Percentiles rank a stretch among this genome's conserved stretches.
Conservation (phyloP, 2,329 filamentous ascomycete genomes). For the Aspergillus versicolor region DNA sequence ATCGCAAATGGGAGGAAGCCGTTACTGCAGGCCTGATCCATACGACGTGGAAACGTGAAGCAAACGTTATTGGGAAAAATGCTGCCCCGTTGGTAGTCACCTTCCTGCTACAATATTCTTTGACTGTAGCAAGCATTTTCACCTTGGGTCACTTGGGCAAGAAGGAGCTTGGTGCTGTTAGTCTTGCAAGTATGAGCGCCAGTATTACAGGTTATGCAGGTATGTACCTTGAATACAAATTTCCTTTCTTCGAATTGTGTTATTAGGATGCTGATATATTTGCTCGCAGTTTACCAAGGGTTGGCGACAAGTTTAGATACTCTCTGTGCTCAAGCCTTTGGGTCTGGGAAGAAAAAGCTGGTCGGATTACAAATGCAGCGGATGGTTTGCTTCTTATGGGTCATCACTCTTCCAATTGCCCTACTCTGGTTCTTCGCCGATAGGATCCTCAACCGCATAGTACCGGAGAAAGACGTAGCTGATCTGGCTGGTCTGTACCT, state of each 20-base stretch:
- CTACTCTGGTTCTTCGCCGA: conserved; percentile 70
- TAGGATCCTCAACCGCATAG: conserved; percentile 62
- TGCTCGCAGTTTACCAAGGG: conserved; percentile 67
- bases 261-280: neutral
- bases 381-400: conserved; percentile 75
- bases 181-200: conserved; percentile 73
- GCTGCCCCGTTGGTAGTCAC: conserved; percentile 70
- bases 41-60: conserved; percentile 88
- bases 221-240: conserved; percentile 1
- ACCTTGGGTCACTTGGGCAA: conserved; percentile 74
- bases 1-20: conserved; percentile 81
- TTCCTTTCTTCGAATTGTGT: neutral
- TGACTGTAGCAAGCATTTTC: conserved; percentile 80
- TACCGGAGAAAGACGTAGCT: conserved; percentile 71
- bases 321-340: conserved; percentile 89
- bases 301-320: conserved; percentile 89
- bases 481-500: conserved; percentile 71
- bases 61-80: conserved; percentile 74
- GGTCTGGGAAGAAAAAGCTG: conserved; percentile 82
- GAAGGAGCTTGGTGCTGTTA: conserved; percentile 66
- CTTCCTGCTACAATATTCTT: conserved; percentile 77
- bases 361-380: conserved; percentile 81
- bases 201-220: conserved; percentile 70
- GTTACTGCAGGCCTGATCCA: conserved; percentile 77
- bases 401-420: conserved; percentile 69